Evolutionary conservation across 2,329 filamentous ascomycete species (phyloP), one percentile per base, ranked within the genome.

Genomic region (Colletotrichum eremochloae): DNA sequence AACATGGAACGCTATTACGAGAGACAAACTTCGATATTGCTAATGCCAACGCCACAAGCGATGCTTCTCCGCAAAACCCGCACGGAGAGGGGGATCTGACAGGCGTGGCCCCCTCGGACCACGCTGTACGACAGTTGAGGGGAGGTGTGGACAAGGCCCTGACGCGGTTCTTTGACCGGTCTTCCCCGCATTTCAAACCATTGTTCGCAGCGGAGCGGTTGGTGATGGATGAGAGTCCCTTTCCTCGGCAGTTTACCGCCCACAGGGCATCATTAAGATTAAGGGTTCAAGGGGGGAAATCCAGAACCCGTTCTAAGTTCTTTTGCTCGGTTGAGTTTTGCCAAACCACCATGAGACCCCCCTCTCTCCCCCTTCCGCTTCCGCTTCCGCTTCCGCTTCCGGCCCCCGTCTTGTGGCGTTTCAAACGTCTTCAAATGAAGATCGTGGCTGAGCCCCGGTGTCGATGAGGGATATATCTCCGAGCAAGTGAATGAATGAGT

Each of bases 11-110:
- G 65, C 69, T 60, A 72, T 72, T 44, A 69, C 53, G 58, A 64
- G 68, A 72, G 24, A 61, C 31, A 55, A 55, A 69, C 65, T 38
- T 38, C 40, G 29, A 31, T 60, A 60, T 69, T 72, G 69, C 58
- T 64, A 72, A 69, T 72, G 69, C 65, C 69, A 72, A 72, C 55
- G 40, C 60, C 65, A 44, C 52, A 63, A 68, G 58, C 63, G 56
- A 33, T 42, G 38, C 64, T 48, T 63, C 65, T 63, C 68, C 68
- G 65, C 64, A 71, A 52, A 36, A 48, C 2, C 36, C 29, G 33
- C 62, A 53, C 62, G 33, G n/a, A 67, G 40, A 14, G 20, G 44
- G 18, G 5, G 20, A 48, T 48, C 46, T 33, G 11, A 36, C 29
- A 11, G 42, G 29, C 46, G n/a, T 33, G 33, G n/a, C 44, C 48